phyloP scores from a whole-genome alignment of 2,329 filamentous ascomycete species.

The Penicillium oxalicum region DNA sequence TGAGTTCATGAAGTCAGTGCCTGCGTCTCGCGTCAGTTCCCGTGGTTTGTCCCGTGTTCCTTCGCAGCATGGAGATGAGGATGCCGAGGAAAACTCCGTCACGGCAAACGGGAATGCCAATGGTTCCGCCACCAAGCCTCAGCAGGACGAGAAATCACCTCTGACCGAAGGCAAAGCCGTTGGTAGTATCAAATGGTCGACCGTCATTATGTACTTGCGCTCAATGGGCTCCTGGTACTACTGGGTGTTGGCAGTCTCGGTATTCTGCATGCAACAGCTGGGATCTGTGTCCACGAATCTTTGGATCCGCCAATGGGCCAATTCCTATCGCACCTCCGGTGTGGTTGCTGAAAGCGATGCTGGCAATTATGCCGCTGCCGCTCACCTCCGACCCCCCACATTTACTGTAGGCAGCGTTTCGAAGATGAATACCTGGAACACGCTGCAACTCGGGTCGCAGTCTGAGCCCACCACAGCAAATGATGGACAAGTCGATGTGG shows the following conservation, averaged over 20 bases:
- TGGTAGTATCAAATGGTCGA: slow-evolving; percentile 80
- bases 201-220: slow-evolving; percentile 76
- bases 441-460: slow-evolving; percentile 25
- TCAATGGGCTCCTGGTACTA: slow-evolving; percentile 98
- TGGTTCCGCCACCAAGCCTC: slow-evolving; percentile 31
- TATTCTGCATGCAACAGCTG: slow-evolving; percentile 78
- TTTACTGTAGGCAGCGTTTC: slow-evolving; percentile 34
- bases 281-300: slow-evolving; percentile 82
- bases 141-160: slow-evolving; percentile 44
- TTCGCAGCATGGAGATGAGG: slow-evolving; percentile 60
- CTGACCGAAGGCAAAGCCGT: slow-evolving; percentile 71
- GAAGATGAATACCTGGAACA: slow-evolving; percentile 26
- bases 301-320: slow-evolving; percentile 94
- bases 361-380: slow-evolving; percentile 38
- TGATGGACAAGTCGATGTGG: slow-evolving; percentile 60
- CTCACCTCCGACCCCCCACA: slow-evolving; percentile 33
- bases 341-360: slow-evolving; percentile 25
- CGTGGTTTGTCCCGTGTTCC: slow-evolving; percentile 70
- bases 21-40: slow-evolving; percentile 64
- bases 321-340: slow-evolving; percentile 63
- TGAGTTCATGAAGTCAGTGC: slow-evolving; percentile 69
- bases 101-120: slow-evolving; percentile 45
- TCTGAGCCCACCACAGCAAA: slow-evolving; percentile 6
- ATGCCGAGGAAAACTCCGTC: slow-evolving; percentile 27
- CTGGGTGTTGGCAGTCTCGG: slow-evolving; percentile 68